Evolutionary conservation across 1,284 basidiomycete species (phyloP).

Genomic region (Porodaedalea pini): DNA sequence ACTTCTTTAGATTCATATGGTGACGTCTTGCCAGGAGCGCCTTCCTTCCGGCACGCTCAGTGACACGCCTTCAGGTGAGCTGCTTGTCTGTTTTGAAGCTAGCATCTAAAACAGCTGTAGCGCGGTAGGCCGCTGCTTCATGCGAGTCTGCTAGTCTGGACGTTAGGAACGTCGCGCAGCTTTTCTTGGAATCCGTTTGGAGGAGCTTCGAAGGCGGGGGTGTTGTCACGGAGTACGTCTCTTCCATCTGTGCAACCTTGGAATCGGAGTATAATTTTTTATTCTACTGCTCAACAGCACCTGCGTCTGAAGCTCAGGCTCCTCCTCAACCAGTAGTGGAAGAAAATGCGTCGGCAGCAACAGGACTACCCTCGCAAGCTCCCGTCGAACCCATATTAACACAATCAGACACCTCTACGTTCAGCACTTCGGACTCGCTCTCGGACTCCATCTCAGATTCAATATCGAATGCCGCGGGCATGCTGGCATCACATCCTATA

Average conservation of each 20-base stretch:
- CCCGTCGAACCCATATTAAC: not conserved
- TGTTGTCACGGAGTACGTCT: not conserved
- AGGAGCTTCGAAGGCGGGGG: not conserved
- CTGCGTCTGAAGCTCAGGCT: not conserved
- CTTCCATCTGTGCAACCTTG: not conserved
- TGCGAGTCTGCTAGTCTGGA: not conserved
- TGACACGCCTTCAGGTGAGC: conserved; percentile 8
- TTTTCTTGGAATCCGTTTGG: conserved; percentile 16
- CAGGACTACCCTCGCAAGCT: not conserved
- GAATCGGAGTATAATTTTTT: not conserved
- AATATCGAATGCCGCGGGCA: not conserved
- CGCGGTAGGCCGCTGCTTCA: conserved; percentile 1
- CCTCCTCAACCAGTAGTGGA: not conserved
- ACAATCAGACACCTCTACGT: not conserved
- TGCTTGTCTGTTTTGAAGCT: not conserved
- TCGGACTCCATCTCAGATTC: not conserved
- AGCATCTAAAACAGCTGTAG: conserved; percentile 3
- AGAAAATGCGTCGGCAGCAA: not conserved
- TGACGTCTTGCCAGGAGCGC: not conserved
- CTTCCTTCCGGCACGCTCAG: conserved; percentile 12
- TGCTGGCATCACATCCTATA: conserved; percentile 1
- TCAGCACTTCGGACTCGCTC: not conserved
- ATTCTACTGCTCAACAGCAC: not conserved
- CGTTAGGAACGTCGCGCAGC: conserved; percentile 1
- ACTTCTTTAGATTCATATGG: not conserved